Base-by-base conservation (phyloP, 768 basidiomycete species). In the Phlegmacium glaucopus region DNA sequence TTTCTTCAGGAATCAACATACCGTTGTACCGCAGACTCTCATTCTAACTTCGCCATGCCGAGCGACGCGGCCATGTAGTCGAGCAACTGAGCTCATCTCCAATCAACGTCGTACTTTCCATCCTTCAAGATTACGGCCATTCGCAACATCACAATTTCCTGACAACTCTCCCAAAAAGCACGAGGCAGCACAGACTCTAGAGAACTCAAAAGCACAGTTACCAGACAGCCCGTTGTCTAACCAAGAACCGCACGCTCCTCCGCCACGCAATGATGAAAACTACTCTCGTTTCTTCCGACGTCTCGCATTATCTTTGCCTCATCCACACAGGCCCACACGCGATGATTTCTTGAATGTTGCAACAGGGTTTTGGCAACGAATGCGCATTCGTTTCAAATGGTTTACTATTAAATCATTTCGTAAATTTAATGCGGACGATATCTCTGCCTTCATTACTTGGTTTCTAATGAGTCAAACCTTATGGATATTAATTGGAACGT, bases 401-500 rank as follows among this genome's bases (percentile, higher is more conserved):
- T 88, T 94, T 55, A 92, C 92, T 9, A 94, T 98, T 57, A 78
- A 90, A 52, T 92, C 90, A 4, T 99, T 96, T 70, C 82, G 95
- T 39, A 85, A 82, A 59, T 99, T 94, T 69, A 94, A 96, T 56
- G 87, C 90, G 42, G 96, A 99, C 64, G 96, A 99, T 63, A 89
- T 95, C 45, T 94, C 92, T 35, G 95, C 94, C 1, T 97, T 99
- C 68, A 69, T 95, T 28, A 94, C 90, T 44, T 94, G 93, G 90
- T 93, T 96, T 55, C 70, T 99, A 42, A 85, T 97, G 75, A 94
- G 94, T 60, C 94, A 97, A 59, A 90, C 93, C 2, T 68, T 95
- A 3, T 98, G 96, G 95, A 88, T 99, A 51, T 69, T 98, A 42
- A 76, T 99, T 41, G 94, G 94, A 67, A 98, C 92, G 85, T 91